Evolutionary conservation across 2,329 filamentous ascomycete genomes (phyloP).

Genomic region (Furcasterigmium sp.): DNA sequence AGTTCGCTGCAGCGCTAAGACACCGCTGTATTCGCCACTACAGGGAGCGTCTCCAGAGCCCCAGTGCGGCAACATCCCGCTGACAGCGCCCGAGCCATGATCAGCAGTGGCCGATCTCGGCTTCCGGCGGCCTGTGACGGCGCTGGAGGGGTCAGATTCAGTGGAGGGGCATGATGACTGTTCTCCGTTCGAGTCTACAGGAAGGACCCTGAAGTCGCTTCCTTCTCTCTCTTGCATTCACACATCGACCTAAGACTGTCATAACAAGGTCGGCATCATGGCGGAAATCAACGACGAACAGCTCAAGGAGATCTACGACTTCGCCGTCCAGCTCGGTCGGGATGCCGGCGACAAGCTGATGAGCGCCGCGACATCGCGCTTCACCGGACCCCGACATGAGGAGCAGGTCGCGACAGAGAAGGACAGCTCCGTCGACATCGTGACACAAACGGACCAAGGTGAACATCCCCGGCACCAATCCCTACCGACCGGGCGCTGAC

Average conservation of each 20-base stretch:
- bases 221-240: no score
- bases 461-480: neutral
- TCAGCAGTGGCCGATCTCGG: slow-evolving; percentile 1
- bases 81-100: neutral
- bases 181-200: no score
- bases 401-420: slow-evolving; percentile 53
- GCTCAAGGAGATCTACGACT: slow-evolving; percentile 61
- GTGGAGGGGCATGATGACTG: neutral
- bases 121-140: slow-evolving; percentile 1
- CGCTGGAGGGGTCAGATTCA: neutral
- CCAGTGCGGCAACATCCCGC: neutral
- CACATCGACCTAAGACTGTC: no score
- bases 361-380: slow-evolving; percentile 54
- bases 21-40: no score
- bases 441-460: slow-evolving; percentile 62
- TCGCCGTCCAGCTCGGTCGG: slow-evolving; percentile 65
- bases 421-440: slow-evolving; percentile 70
- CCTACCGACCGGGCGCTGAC: neutral
- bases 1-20: no score
- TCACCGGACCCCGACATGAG: slow-evolving; percentile 29
- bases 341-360: slow-evolving; percentile 65
- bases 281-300: slow-evolving; percentile 34
- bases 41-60: no score
- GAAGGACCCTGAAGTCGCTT: no score
- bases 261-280: slow-evolving; percentile 4